phyloP scores from a whole-genome alignment of 805 yeast species.

The Helenozyma baotianmanensis region DNA sequence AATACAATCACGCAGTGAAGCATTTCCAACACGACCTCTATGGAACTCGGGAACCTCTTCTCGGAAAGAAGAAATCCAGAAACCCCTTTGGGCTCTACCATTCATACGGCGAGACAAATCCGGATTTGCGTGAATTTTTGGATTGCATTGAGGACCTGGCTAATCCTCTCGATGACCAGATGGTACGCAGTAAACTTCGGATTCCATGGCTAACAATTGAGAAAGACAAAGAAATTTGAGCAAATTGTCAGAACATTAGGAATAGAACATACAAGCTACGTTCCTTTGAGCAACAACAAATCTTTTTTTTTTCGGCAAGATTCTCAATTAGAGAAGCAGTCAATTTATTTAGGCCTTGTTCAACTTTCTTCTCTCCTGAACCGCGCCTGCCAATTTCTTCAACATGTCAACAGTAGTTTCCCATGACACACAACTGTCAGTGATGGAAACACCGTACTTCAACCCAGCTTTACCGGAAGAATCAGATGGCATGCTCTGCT shows the following conservation, averaged over 20 bases:
- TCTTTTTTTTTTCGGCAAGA: too few species aligned
- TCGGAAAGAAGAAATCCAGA: conserved; percentile 46
- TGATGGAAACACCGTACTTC: conserved; percentile 89
- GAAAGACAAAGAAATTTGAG: too few species aligned
- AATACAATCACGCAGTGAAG: conserved; percentile 49
- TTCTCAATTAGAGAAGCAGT: too few species aligned
- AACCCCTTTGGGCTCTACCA: conserved; percentile 52
- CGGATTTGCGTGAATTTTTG: conserved; percentile 13
- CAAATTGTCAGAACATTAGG: too few species aligned
- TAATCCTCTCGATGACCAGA: too few species aligned
- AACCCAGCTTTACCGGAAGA: conserved; percentile 67
- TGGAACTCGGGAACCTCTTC: conserved; percentile 45
- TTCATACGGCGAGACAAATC: conserved; percentile 29
- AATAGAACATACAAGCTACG: too few species aligned
- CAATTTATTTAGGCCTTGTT: neutral
- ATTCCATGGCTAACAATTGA: neutral
- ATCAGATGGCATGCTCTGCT: conserved; percentile 68
- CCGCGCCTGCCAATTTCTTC: conserved; percentile 70
- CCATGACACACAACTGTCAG: conserved; percentile 97
- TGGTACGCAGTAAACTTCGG: neutral
- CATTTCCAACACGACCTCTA: conserved; percentile 53
- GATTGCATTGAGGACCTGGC: conserved; percentile 1
- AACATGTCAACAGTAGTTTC: conserved; percentile 75
- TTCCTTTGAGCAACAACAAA: too few species aligned
- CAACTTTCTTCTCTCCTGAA: conserved; percentile 50